These are phyloP conservation scores for Rhizopogon vulgaris DNA, from an alignment of 768 basidiomycete species.

Conservation along the genomic window DNA sequence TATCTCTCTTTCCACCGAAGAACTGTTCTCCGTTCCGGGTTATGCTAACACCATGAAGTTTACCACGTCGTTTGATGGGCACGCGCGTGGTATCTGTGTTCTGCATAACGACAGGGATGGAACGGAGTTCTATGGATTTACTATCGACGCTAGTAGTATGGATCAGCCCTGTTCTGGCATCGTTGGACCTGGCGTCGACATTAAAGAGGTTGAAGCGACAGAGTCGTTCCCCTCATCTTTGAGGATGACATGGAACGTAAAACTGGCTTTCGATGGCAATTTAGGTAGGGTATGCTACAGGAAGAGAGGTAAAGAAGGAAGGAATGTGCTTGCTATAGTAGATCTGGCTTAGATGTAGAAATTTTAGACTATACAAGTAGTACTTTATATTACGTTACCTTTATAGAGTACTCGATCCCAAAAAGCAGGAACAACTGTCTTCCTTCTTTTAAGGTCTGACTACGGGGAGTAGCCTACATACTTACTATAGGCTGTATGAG, in stretches of 20 bases:
- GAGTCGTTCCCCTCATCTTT: neutral
- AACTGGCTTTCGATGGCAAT: neutral
- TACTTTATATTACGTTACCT: too few species aligned
- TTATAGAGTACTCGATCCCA: too few species aligned
- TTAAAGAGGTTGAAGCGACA: neutral
- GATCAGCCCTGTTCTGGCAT: neutral
- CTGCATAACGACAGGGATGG: neutral
- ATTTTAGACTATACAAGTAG: too few species aligned
- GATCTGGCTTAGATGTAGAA: neutral
- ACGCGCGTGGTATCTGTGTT: neutral
- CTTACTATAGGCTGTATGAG: too few species aligned
- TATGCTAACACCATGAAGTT: constrained; percentile 1
- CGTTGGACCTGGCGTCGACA: neutral
- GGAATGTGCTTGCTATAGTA: neutral
- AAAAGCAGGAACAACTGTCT: too few species aligned
- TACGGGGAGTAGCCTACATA: too few species aligned
- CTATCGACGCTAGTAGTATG: neutral
- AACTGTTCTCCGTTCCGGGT: neutral
- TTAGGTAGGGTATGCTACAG: neutral
- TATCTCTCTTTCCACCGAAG: neutral
- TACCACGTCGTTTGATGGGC: neutral
- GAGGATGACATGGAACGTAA: constrained; percentile 1
- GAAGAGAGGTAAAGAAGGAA: neutral
- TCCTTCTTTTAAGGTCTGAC: too few species aligned
- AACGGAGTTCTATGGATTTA: neutral